Evolutionary conservation across 179 eudicot species (phyloP), one percentile per base, ranked within the genome.

Genomic region (Nepenthes alata): DNA sequence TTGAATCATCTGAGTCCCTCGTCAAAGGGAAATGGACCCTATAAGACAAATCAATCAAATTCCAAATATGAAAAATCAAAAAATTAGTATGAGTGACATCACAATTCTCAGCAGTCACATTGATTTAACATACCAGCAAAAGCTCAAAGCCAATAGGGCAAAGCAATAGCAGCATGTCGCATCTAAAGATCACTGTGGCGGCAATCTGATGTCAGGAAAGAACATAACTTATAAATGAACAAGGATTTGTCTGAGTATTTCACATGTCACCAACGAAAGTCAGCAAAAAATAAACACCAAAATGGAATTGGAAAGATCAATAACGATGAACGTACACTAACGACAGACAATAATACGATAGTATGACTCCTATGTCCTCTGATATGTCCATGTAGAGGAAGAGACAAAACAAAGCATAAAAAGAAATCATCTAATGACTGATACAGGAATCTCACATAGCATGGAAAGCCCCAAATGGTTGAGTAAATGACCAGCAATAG

Each of bases 61-160:
- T 11, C 55, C 16, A 52, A n/a, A 52, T 3, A 52, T 52, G n/a
- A 9, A 5, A 13, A 49, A 3, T 13, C 52, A 49, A 49, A 13
- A 49, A 41, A 41, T 41, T 4, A 41, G 6, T 10, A 14, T 2
- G 25, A 41, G 55, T 48, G 38, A 4, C 15, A 16, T 10, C 48
- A 13, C 34, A 14, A 47, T 65, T 53, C 25, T 69, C 38, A 55
- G 44, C 34, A 9, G 34, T 35, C 5, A 11, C 11, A 55, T 56
- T 16, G n/a, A 56, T 35, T 8, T 59, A 25, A 78, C 86, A 57
- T 83, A 93, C 98, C 97, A 93, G 67, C 77, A 93, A 73, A 60
- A 93, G 85, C 69, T 81, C 83, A 57, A 93, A 79, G 45, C 95
- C 97, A 53, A 93, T 75, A 68, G 97, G 95, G 57, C 90, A 68